Base-by-base conservation (phyloP, 225 moss, liverwort and hornwort species). In the Physcomitrellopsis africana region DNA sequence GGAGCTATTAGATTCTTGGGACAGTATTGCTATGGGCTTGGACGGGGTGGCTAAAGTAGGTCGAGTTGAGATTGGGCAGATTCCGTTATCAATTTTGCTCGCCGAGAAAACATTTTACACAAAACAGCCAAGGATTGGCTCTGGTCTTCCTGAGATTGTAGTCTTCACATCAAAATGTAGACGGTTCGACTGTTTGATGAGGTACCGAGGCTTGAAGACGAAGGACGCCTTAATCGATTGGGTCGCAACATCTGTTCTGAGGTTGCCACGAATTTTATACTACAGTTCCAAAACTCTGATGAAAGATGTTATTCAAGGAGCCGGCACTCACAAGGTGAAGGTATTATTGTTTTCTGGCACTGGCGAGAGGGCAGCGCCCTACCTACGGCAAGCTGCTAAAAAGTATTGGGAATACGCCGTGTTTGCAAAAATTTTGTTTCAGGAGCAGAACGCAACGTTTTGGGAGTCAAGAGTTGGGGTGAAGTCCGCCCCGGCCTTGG, bases 341-440 rank as follows among this genome's bases (percentile, higher is more conserved):
- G 90, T 94, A 15, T 79, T 94, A 55, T 79, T 70, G 47, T 92
- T 94, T 69, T 92, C 92, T 18, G 41, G 76, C 44, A 83, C 88
- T 60, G 94, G 94, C n/a, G 86, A 83, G 68, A 86, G 91, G 63
- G 90, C 90, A 26, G 32, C 84, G 11, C 86, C 91, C 45, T 81
- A 69, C 8, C 23, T 94, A 52, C 82, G 92, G 11, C 82, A 86
- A 72, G 86, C 84, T 57, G 89, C 92, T 9, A 87, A 74, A 73
- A 75, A 80, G 55, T 83, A 85, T 61, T 57, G 73, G 81, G 81
- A 89, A 43, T 70, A 89, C 73, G 80, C 81, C 12, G 72, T 73
- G 11, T 89, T 94, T 80, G 87, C 81, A 42, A 85, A 89, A 87
- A 80, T 90, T 23, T 70, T 89, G 15, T 94, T 87, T 90, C 87